Base-by-base conservation (phyloP, 2,329 filamentous ascomycete genomes). In the Cladophialophora yegresii region DNA sequence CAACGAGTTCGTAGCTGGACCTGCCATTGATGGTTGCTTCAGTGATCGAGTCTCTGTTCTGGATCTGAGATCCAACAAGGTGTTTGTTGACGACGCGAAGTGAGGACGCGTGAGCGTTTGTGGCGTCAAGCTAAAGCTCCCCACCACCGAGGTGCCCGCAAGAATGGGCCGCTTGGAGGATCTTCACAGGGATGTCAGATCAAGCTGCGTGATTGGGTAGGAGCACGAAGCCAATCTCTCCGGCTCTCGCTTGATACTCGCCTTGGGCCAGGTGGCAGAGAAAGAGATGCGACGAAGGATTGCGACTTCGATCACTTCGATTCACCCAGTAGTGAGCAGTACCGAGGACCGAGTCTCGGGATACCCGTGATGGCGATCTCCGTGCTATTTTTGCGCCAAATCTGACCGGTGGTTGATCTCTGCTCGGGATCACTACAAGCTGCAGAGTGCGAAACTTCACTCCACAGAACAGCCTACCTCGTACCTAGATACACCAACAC, bases 61-160 rank as follows among this genome's bases (percentile, higher is more conserved):
- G n/a, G 8, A 50, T 50, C 47, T 10, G 13, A 28, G 47, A 22
- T 8, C 13, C 16, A 50, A 26, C 47, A 26, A 26, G 47, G 47
- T 50, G 47, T 50, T 50, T 50, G 47, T 50, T 50, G 47, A 50
- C 23, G 23, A 50, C 3, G 26, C 26, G 26, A 13, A 49, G 22
- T 6, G 22, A 50, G 4, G 47, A 50, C 45, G 5, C 47, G 22
- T 12, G 47, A 50, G 47, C 4, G 23, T 3, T 12, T 50, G 47
- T 50, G 47, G 47, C 47, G 47, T 50, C 20, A 50, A 50, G 47
- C 23, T 50, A 50, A 50, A 43, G 36, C 36, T n/a, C n/a, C n/a
- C n/a, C n/a, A n/a, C n/a, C n/a, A n/a, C n/a, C n/a, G n/a, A n/a
- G n/a, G n/a, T n/a, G n/a, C n/a, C n/a, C n/a, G n/a, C 26, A 6